phyloP scores from a whole-genome alignment of 805 yeast genomes.

The Yarrowia bubula region DNA sequence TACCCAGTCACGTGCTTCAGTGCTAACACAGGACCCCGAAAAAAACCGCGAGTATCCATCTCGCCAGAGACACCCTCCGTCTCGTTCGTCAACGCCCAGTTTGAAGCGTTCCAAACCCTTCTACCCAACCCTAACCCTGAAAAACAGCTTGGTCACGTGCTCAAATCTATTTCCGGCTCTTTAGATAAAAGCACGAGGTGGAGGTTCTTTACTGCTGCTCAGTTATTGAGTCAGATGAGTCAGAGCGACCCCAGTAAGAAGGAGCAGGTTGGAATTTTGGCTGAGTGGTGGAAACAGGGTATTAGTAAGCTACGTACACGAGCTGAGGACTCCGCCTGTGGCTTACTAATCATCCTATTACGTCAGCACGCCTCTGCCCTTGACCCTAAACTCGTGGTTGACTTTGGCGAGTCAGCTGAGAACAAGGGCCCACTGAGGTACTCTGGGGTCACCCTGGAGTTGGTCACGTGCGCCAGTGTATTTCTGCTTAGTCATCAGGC shows the following conservation, averaged over 20 bases:
- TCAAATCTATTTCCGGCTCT: background rate
- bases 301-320: background rate
- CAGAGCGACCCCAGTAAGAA: background rate
- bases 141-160: background rate
- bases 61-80: background rate
- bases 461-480: background rate
- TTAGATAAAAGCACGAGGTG: constrained; percentile 3
- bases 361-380: background rate
- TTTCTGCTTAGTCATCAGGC: constrained; percentile 1
- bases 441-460: background rate
- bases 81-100: background rate
- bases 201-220: background rate
- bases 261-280: background rate
- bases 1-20: background rate
- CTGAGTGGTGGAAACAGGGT: background rate
- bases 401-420: background rate
- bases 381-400: background rate
- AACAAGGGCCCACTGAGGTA: background rate
- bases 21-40: constrained; percentile 8
- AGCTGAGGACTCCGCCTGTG: constrained; percentile 13
- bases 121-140: background rate
- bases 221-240: background rate
- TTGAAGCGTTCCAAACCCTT: background rate
- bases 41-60: background rate
- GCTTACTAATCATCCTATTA: background rate